Conservation (phyloP, 805 yeast species). For the Lipomyces orientalis region DNA sequence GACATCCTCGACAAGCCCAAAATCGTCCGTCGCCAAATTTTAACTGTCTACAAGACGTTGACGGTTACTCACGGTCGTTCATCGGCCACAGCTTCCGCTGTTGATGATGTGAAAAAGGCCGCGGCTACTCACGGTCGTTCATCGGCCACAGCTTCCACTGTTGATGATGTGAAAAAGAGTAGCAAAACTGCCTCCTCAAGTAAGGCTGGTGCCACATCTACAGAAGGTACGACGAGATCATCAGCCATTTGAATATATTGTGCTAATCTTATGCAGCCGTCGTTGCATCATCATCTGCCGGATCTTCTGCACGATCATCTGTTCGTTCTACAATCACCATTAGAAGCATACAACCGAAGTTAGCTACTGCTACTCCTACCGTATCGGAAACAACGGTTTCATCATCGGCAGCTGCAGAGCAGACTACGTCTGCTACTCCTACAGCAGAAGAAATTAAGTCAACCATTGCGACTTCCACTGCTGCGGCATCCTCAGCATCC, state of each 20-base stretch:
- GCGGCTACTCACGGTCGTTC: slow-evolving; percentile 24
- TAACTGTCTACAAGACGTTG: slow-evolving; percentile 28
- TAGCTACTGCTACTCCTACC: neutral
- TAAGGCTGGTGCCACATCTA: neutral
- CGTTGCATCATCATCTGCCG: neutral
- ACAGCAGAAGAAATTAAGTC: slow-evolving; percentile 3
- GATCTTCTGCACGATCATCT: neutral
- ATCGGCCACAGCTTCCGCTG: slow-evolving; percentile 20
- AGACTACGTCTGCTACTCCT: slow-evolving; percentile 7
- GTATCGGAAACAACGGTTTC: neutral
- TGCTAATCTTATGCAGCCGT: neutral
- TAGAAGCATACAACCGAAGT: too few relatives aligned
- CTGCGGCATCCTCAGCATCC: slow-evolving; percentile 22
- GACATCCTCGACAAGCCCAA: slow-evolving; percentile 11
- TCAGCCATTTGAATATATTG: neutral
- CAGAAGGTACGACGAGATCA: neutral
- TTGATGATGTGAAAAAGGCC: neutral
- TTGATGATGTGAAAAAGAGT: neutral
- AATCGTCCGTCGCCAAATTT: slow-evolving; percentile 31
- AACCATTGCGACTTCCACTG: slow-evolving; percentile 16
- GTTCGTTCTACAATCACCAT: slow-evolving; percentile 6
- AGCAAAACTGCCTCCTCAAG: neutral
- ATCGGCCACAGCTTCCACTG: slow-evolving; percentile 19
- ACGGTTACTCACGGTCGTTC: slow-evolving; percentile 26
- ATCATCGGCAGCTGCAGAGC: neutral